Base-by-base conservation (phyloP, 805 yeast genomes). In the Kodamaea kaohsiungensis region DNA sequence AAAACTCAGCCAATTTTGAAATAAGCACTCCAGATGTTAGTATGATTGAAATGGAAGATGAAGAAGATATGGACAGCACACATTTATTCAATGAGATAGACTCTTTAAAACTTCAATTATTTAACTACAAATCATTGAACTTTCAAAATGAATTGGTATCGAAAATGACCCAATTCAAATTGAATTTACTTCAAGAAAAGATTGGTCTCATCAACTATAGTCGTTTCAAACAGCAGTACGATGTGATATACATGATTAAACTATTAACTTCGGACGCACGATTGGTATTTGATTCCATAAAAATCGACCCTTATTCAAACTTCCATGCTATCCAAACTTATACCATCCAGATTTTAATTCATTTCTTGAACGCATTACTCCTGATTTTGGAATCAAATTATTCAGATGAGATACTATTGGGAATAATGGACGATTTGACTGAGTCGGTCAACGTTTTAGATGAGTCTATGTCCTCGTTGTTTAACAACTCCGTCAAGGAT, bases 101-200 rank as follows among this genome's bases (percentile, higher is more conserved):
- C 43, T 50, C 58, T 1, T 49, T 62, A 19, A 49, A 55, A 37
- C 58, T 62, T 22, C 59, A 65, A 37, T n/a, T 65, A 17, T 56
- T 55, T 16, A 56, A 58, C 33, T 39, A 48, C 43, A 52, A 52
- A n/a, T 17, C 57, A 5, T 16, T 50, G 7, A 54, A 55, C 18
- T 53, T 49, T 19, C 50, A 56, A 13, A 56, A 56, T 38, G 51
- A 54, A 10, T 30, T 64, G 27, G 30, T 53, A 6, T 48, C 59
- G 10, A 53, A 50, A 18, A 40, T 62, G 27, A 55, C 60, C 12
- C 55, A 56, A 30, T n/a, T 57, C 10, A 57, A 56, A 39, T 30
- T 61, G 12, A 30, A n/a, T 2, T 42, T 52, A 33, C 39, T 53
- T 4, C 53, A 46, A 40, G 52, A 57, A 45, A 49, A 46, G 38